phyloP scores from a whole-genome alignment of 2,329 filamentous ascomycete species.

The Xylaria sp. region DNA sequence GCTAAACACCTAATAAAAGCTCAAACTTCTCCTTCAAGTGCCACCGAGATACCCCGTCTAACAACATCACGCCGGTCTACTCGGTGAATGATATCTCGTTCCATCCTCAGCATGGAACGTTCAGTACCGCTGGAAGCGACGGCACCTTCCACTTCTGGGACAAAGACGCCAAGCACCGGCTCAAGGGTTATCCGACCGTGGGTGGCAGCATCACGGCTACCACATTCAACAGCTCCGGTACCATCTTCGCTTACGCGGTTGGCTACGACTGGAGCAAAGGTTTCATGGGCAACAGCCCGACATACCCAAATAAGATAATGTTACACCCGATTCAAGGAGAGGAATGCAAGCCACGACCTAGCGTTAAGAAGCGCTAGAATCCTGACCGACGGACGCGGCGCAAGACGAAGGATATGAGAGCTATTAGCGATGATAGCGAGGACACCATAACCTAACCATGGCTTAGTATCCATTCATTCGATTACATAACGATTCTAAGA shows the following conservation, averaged over 20 bases:
- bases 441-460: too few relatives aligned
- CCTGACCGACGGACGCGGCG: too few relatives aligned
- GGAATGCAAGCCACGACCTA: constrained; percentile 67
- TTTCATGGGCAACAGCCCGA: constrained; percentile 80
- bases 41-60: constrained; percentile 80
- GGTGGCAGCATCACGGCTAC: constrained; percentile 89
- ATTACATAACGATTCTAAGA: not conserved
- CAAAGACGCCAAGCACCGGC: constrained; percentile 84
- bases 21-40: constrained; percentile 99
- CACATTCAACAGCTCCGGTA: constrained; percentile 86
- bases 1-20: constrained; percentile 48
- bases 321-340: constrained; percentile 74
- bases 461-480: not conserved
- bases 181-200: constrained; percentile 86
- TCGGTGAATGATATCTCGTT: constrained; percentile 97
- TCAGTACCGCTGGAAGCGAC: constrained; percentile 93
- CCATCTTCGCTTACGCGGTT: constrained; percentile 85
- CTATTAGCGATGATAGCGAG: not conserved
- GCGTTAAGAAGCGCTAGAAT: constrained; percentile 56
- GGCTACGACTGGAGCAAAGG: constrained; percentile 99
- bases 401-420: too few relatives aligned
- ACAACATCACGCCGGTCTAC: constrained; percentile 86
- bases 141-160: constrained; percentile 99
- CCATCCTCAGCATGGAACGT: constrained; percentile 96
- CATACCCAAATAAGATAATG: constrained; percentile 81